Conservation (phyloP, 495 filamentous ascomycete species). For the Thermothielavioides terrestris region DNA sequence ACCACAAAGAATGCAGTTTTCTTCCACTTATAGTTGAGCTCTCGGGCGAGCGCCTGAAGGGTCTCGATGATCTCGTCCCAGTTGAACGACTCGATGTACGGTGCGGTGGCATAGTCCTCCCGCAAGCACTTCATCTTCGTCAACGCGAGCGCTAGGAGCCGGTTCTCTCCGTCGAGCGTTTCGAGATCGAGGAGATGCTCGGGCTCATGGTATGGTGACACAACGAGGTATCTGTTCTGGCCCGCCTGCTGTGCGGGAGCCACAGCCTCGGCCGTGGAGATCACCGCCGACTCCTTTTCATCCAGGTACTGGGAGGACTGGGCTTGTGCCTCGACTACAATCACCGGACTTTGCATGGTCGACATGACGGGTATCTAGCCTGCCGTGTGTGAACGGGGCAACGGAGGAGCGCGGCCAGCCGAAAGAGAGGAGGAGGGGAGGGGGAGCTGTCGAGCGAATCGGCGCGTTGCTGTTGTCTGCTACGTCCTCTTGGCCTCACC, state of each 20-base stretch:
- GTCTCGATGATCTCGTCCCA: constrained; percentile 55
- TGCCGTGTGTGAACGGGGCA: neutral
- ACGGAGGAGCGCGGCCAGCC: neutral
- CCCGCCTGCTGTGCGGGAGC: neutral
- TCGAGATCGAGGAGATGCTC: constrained; percentile 64
- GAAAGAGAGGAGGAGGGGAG: neutral
- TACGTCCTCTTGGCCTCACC: neutral
- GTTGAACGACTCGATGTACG: constrained; percentile 70
- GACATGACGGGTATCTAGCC: constrained; percentile 9
- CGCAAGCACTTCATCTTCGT: constrained; percentile 51
- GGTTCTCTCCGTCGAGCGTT: constrained; percentile 52
- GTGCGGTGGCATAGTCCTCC: constrained; percentile 65
- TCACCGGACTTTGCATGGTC: constrained; percentile 8
- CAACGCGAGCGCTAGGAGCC: constrained; percentile 63
- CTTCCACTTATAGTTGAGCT: constrained; percentile 50
- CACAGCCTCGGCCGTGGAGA: constrained; percentile 6
- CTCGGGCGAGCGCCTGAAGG: constrained; percentile 39
- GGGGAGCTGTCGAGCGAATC: neutral
- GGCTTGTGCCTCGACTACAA: constrained; percentile 5
- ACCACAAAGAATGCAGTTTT: constrained; percentile 69
- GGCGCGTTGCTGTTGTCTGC: neutral
- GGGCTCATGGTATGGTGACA: constrained; percentile 63
- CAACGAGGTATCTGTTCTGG: constrained; percentile 41
- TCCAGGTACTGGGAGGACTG: neutral
- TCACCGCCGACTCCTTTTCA: constrained; percentile 2